These are phyloP conservation scores for Cercospora brassicicola DNA, from an alignment of 2,329 filamentous ascomycete genomes.

Conservation along the genomic window DNA sequence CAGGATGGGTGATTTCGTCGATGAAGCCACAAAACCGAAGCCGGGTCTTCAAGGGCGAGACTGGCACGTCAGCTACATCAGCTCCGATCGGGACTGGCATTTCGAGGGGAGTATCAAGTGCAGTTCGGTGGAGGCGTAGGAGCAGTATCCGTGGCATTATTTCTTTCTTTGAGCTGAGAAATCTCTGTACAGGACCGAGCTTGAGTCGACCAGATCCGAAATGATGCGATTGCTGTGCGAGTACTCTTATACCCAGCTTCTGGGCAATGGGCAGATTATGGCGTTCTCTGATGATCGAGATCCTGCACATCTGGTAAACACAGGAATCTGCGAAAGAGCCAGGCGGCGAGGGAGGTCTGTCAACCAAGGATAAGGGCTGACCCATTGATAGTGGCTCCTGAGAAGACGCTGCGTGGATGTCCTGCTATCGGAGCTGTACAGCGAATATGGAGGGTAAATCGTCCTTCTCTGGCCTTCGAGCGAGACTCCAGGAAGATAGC, in stretches of 20 bases:
- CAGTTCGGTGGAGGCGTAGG: conserved; percentile 33
- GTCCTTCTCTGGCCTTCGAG: background rate
- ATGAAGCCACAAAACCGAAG: conserved; percentile 28
- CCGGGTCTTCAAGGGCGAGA: conserved; percentile 22
- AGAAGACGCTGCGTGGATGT: conserved; percentile 12
- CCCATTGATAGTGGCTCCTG: conserved; percentile 13
- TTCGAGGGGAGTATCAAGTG: conserved; percentile 39
- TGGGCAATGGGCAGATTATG: conserved; percentile 22
- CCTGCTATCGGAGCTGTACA: conserved; percentile 7
- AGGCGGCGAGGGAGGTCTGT: background rate
- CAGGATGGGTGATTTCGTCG: conserved; percentile 38
- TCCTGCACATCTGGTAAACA: conserved; percentile 22
- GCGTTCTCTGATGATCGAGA: conserved; percentile 29
- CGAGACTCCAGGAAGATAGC: background rate
- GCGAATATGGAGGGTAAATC: background rate
- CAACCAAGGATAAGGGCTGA: background rate
- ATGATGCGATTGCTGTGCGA: conserved; percentile 17
- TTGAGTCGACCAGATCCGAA: conserved; percentile 9
- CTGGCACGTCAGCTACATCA: conserved; percentile 38
- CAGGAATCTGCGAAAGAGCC: conserved; percentile 2
- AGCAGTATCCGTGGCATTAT: conserved; percentile 18
- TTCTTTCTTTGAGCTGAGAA: conserved; percentile 5
- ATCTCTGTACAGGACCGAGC: background rate
- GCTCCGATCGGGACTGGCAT: conserved; percentile 40
- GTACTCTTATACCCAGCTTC: conserved; percentile 24